phyloP scores from a whole-genome alignment of 257 asterid genomes.

The Solanum ossicruentum region DNA sequence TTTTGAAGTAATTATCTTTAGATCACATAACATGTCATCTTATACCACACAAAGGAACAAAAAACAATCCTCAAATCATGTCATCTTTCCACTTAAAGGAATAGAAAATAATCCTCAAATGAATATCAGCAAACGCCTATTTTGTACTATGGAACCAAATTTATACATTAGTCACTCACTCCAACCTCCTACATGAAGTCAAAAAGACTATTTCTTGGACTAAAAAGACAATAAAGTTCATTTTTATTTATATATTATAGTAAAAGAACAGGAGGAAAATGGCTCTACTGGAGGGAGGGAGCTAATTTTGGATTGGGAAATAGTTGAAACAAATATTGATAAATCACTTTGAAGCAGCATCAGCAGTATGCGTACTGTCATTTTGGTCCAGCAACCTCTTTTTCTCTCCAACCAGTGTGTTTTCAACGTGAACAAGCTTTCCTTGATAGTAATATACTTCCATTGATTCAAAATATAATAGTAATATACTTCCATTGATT shows the following conservation, averaged over 20 bases:
- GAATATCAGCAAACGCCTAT: neutral
- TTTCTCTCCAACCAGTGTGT: conserved; percentile 20
- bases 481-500: no score
- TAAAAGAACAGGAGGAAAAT: neutral
- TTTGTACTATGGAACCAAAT: neutral
- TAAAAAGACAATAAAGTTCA: neutral
- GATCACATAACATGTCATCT: neutral
- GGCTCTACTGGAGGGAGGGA: neutral
- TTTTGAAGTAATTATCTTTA: neutral
- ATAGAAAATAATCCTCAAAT: neutral
- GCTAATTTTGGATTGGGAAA: neutral
- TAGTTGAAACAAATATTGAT: neutral
- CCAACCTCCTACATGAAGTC: neutral
- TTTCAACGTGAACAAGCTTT: neutral
- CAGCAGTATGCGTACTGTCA: conserved; percentile 11
- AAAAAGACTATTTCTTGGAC: neutral
- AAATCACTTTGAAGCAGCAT: conserved; percentile 23
- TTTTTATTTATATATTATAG: neutral
- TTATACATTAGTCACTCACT: neutral
- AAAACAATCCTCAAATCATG: no score
- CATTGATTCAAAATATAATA: no score
- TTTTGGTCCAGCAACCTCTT: conserved; percentile 22
- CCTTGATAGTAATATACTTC: neutral
- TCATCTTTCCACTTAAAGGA: no score
- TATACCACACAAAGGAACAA: neutral